A percentile compares a stretch with the other conserved stretches of the same genome.
phyloP scores from a whole-genome alignment of 2,329 filamentous ascomycete genomes.

The Rutstroemia sp. region DNA sequence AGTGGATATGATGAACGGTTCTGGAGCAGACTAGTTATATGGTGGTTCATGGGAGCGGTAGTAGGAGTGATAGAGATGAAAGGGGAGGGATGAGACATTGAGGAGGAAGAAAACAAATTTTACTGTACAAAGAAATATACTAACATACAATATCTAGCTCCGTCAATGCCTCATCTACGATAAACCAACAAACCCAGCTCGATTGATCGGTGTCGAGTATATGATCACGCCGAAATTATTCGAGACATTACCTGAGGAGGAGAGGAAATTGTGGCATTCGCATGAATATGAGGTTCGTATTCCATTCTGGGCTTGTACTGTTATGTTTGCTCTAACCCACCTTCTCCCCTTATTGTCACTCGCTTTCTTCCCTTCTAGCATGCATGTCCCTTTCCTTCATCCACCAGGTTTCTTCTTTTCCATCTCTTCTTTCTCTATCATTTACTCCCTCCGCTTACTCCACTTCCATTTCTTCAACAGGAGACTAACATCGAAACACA shows the following conservation, averaged over 20 bases:
- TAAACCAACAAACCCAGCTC: slow-evolving; percentile 54
- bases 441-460: too few species aligned
- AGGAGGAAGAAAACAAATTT: too few species aligned
- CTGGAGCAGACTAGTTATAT: too few species aligned
- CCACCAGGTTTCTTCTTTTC: slow-evolving; percentile 19
- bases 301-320: slow-evolving; percentile 65
- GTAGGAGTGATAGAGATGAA: too few species aligned
- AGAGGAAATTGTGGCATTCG: slow-evolving; percentile 76
- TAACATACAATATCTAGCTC: background rate
- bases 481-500: slow-evolving; percentile 7
- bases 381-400: too few species aligned
- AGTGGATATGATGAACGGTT: too few species aligned
- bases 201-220: slow-evolving; percentile 80
- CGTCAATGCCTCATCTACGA: slow-evolving; percentile 83
- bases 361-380: too few species aligned
- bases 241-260: slow-evolving; percentile 54
- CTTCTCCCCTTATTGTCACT: background rate
- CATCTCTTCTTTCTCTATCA: background rate
- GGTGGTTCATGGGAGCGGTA: too few species aligned
- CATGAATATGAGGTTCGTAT: slow-evolving; percentile 52
- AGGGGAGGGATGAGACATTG: background rate
- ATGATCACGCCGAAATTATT: slow-evolving; percentile 59
- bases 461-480: too few species aligned
- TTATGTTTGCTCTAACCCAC: background rate
- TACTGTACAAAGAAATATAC: background rate